Evolutionary conservation across 805 yeast species (phyloP).

Genomic region (Kregervanrija pseudodelftensis): DNA sequence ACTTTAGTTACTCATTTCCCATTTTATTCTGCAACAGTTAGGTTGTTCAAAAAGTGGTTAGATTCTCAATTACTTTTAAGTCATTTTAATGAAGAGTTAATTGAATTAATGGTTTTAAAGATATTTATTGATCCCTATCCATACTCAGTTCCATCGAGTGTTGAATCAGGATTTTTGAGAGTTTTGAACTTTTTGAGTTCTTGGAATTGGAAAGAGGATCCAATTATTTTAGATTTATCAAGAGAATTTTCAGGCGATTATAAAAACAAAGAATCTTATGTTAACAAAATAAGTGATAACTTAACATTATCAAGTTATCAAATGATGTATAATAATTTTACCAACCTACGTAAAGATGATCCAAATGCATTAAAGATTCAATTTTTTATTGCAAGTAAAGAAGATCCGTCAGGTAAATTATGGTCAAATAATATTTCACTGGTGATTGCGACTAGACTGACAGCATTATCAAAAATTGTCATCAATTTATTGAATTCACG

Average conservation of each 20-base stretch:
- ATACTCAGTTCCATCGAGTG: constrained; percentile 71
- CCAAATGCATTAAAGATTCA: constrained; percentile 78
- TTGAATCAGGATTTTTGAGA: constrained; percentile 75
- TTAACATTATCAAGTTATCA: constrained; percentile 58
- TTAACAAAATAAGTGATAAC: constrained; percentile 49
- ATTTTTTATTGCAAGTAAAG: constrained; percentile 73
- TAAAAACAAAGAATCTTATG: constrained; percentile 13
- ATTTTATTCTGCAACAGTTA: constrained; percentile 68
- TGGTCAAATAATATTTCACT: constrained; percentile 51
- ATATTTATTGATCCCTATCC: constrained; percentile 87
- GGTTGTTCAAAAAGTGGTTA: constrained; percentile 86
- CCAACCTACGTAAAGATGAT: constrained; percentile 63
- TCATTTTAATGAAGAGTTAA: constrained; percentile 70
- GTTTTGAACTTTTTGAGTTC: constrained; percentile 59
- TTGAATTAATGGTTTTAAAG: constrained; percentile 76
- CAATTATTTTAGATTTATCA: constrained; percentile 72
- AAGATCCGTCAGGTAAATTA: constrained; percentile 78
- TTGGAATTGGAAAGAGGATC: constrained; percentile 95
- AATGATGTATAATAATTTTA: constrained; percentile 55
- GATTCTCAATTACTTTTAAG: constrained; percentile 68
- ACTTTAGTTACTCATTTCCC: constrained; percentile 66
- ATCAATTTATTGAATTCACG: constrained; percentile 35
- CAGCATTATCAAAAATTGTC: constrained; percentile 80
- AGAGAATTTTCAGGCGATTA: constrained; percentile 31
- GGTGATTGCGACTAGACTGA: constrained; percentile 81